phyloP scores from a whole-genome alignment of 2,329 filamentous ascomycete genomes.

The Penicillium sp. region DNA sequence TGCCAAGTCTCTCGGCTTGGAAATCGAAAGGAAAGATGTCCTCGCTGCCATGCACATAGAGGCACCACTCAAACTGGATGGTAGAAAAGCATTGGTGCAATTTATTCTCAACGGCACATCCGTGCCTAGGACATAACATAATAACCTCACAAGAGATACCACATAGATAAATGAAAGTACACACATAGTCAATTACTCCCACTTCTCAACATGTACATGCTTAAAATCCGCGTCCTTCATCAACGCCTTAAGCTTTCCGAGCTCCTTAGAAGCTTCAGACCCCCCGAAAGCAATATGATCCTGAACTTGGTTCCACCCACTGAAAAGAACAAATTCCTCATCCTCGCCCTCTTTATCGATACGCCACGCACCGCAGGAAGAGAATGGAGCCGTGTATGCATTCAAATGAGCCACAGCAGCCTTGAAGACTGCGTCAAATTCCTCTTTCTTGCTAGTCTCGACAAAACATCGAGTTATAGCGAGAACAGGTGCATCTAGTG shows the following conservation, averaged over 20 bases:
- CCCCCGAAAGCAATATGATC: conserved; percentile 38
- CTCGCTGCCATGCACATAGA: conserved; percentile 53
- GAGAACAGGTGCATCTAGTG: conserved; percentile 32
- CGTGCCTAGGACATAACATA: not conserved
- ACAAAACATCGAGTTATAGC: conserved; percentile 40
- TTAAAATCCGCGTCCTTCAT: conserved; percentile 31
- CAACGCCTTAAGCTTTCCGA: conserved; percentile 23
- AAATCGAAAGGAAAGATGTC: conserved; percentile 42
- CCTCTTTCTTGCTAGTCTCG: conserved; percentile 14
- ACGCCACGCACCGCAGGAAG: conserved; percentile 41
- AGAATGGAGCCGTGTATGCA: conserved; percentile 29
- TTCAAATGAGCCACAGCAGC: conserved; percentile 28
- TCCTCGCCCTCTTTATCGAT: conserved; percentile 38
- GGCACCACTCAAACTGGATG: conserved; percentile 45
- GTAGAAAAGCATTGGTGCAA: conserved; percentile 41
- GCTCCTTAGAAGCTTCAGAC: conserved; percentile 34
- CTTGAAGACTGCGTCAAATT: conserved; percentile 32
- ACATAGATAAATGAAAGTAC: not conserved
- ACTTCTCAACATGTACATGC: conserved; percentile 24
- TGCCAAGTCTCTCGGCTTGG: conserved; percentile 37
- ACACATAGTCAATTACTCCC: conserved; percentile 6
- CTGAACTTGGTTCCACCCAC: conserved; percentile 39
- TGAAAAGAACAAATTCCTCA: conserved; percentile 47
- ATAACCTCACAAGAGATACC: not conserved
- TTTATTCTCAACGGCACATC: conserved; percentile 20